Percentiles rank a stretch among this genome's conserved stretches.
Conservation (phyloP, 192 early-diverging fungal genomes). For the Linnemannia exigua region DNA sequence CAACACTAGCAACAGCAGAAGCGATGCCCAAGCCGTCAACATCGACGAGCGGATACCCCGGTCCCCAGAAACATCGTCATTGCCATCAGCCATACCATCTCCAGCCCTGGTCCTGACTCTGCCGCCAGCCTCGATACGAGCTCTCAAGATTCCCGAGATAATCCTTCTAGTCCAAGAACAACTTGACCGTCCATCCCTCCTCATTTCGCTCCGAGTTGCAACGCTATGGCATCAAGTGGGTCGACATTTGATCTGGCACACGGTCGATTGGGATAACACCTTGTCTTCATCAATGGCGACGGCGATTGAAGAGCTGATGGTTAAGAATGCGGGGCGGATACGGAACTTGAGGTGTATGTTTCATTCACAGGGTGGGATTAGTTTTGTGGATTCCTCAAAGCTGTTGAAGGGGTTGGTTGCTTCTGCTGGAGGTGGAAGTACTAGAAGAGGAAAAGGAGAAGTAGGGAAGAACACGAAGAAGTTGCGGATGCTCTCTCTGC, state of each 20-base stretch:
- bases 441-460: background rate
- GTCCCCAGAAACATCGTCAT: background rate
- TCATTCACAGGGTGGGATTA: constrained; percentile 31
- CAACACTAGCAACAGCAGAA: too few relatives aligned
- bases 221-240: constrained; percentile 29
- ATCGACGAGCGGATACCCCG: background rate
- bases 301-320: constrained; percentile 11
- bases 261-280: constrained; percentile 45
- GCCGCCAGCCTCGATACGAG: background rate
- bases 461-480: background rate
- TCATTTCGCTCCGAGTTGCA: constrained; percentile 15
- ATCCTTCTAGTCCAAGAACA: constrained; percentile 33
- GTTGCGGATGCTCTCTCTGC: constrained; percentile 21
- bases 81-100: background rate
- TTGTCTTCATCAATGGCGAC: background rate
- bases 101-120: too few relatives aligned
- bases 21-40: too few relatives aligned
- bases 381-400: constrained; percentile 18
- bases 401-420: constrained; percentile 1
- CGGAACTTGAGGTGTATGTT: constrained; percentile 31
- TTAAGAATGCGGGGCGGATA: constrained; percentile 14
- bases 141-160: constrained; percentile 33
- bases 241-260: constrained; percentile 31
- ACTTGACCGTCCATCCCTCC: constrained; percentile 14
- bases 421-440: background rate